Base-by-base conservation (phyloP, 2,329 filamentous ascomycete genomes). In the Hypoxylon sp. region DNA sequence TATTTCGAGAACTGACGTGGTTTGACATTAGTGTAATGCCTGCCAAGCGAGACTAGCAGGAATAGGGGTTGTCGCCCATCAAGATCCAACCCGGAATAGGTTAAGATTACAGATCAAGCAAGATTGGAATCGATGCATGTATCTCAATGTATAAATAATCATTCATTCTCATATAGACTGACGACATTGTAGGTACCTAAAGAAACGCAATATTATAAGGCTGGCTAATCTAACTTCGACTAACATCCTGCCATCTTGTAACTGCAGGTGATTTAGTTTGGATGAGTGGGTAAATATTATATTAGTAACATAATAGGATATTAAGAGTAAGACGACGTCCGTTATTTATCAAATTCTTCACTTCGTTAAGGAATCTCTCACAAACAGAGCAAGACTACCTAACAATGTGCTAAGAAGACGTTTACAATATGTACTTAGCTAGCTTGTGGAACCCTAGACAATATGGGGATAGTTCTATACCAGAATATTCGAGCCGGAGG, bases 11-110 rank as follows among this genome's bases (percentile, higher is more conserved):
- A 34, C 43, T 58, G 48, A 58, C 28, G 45, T 49, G 41, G 25
- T n/a, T 41, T 59, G 6, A 13, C 21, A 43, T 51, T 59, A 51
- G 56, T 59, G 56, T 41, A 13, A n/a, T 36, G 17, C 14, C 11
- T 14, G 45, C 45, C 56, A 59, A 51, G 56, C 32, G 46, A 51
- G 45, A 30, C 56, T 59, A 59, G 55, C 32, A 48, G 23, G 28
- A 48, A 49, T 58, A 49, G 34, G 45, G 45, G 23, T 28, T 30
- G 49, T 58, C 30, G 38, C 13, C 13, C 19, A 30, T 50, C 17
- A 48, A 11, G 34, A 50, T 48, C 34, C 28, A 41, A 41, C 14
- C 45, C 43, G 19, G 25, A 59, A 50, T 32, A 21, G 21, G 45
- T 43, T 51, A 50, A 38, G 46, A 7, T 11, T 7, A 51, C 32